Evolutionary conservation across 805 yeast genomes (phyloP), one percentile per base, ranked within the genome.

Genomic region (Blastobotrys parvus): DNA sequence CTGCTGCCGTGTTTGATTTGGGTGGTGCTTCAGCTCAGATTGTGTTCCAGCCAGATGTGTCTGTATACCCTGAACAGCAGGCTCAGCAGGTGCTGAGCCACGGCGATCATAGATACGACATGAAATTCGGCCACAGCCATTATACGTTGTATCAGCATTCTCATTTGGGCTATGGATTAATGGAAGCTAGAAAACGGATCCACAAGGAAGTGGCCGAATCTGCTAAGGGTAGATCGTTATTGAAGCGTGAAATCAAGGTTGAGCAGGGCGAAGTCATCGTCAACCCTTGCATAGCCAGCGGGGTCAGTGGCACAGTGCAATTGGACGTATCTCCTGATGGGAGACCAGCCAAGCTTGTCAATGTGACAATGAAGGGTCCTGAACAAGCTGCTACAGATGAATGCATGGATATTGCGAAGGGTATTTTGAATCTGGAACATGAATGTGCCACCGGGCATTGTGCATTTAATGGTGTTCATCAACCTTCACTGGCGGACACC

Each of bases 11-110:
- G 8, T 92, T 92, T 58, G 99, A 92, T 63, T 75, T 92, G 47
- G 99, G 98, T 55, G 98, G 98, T 57, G 97, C 97, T 3, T 87
- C 97, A 4, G 94, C 99, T 11, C 98, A 94, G 68, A 87, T 92
- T 66, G 99, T 92, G 4, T 92, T 92, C 63, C 97, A 92, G 70
- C 50, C 58, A 8, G 53, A 50, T 38, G 81, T 80, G 55, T 15
- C 32, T 3, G 39, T 89, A 36, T 92, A 86, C 39, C 92, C 84
- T 86, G 61, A 69, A 50, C 75, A 41, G 3, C 32, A 22, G 20
- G 35, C 34, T 8, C 25, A 29, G 18, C 3, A n/a, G 16, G 19
- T 21, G 11, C 15, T 90, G 82, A 67, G 74, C 40, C 88, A 80
- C 11, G 95, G 97, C 45, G 97, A 89, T 58, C 94, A 87, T 67